phyloP scores from a whole-genome alignment of 345 rosid species.

The Brassica nigra region DNA sequence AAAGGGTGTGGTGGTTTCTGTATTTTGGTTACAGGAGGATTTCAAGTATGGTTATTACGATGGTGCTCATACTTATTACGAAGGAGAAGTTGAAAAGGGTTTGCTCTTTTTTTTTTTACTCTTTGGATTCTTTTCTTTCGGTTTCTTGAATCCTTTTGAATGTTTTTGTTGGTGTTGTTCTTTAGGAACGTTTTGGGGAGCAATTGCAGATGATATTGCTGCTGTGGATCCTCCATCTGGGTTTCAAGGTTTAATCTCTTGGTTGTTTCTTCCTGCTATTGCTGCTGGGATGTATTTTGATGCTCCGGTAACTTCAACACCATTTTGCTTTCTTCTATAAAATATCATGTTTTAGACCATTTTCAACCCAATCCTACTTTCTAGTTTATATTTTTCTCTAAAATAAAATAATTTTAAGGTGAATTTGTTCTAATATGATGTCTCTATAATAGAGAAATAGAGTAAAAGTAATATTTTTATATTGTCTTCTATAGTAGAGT shows the following conservation, averaged over 20 bases:
- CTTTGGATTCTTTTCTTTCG: background rate
- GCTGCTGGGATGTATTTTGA: slow-evolving; percentile 70
- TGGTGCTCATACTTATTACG: slow-evolving; percentile 78
- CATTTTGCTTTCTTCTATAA: background rate
- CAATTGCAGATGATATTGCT: slow-evolving; percentile 59
- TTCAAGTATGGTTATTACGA: slow-evolving; percentile 75
- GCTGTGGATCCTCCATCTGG: slow-evolving; percentile 73
- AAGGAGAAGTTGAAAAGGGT: slow-evolving; percentile 60
- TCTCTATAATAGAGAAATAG: too few species aligned
- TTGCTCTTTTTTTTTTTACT: background rate
- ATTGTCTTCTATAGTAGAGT: too few species aligned
- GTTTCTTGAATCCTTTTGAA: background rate
- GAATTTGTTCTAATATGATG: too few species aligned
- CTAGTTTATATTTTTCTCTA: too few species aligned
- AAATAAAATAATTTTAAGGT: too few species aligned
- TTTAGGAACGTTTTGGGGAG: slow-evolving; percentile 78
- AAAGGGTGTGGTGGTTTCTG: background rate
- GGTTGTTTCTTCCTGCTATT: slow-evolving; percentile 87
- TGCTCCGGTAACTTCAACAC: slow-evolving; percentile 58
- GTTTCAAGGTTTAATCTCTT: slow-evolving; percentile 81
- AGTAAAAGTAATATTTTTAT: too few species aligned
- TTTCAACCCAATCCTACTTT: too few species aligned
- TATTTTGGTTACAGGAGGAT: slow-evolving; percentile 59
- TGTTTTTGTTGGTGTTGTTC: too few species aligned
- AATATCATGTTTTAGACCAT: too few species aligned